phyloP scores from a whole-genome alignment of 257 asterid genomes.

The Gynochthodes officinalis region DNA sequence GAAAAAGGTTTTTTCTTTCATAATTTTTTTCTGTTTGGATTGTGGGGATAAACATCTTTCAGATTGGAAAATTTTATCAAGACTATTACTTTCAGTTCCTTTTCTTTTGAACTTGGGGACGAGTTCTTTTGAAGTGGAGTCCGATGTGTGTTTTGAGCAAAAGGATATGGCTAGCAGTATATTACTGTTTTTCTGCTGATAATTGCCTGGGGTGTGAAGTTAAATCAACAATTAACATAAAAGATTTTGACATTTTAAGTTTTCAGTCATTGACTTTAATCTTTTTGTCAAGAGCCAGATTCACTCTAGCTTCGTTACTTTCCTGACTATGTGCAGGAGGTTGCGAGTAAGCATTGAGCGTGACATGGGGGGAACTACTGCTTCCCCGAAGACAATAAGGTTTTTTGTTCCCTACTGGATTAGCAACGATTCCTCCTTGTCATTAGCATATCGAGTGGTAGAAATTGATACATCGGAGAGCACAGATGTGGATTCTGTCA shows the following conservation, averaged over 20 bases:
- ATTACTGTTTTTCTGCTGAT: background rate
- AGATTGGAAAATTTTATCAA: no score
- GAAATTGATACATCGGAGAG: constrained; percentile 82
- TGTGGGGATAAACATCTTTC: no score
- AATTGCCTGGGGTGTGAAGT: background rate
- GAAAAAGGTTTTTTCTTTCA: constrained; percentile 53
- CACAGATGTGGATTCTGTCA: constrained; percentile 57
- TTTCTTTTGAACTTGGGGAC: no score
- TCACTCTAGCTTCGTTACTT: background rate
- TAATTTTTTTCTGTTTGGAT: background rate
- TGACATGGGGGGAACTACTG: constrained; percentile 85
- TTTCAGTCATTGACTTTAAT: background rate
- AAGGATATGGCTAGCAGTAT: background rate
- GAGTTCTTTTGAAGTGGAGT: no score
- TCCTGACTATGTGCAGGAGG: constrained; percentile 52
- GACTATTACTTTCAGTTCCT: no score
- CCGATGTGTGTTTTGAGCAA: background rate
- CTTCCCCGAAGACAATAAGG: constrained; percentile 92
- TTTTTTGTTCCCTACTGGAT: constrained; percentile 99
- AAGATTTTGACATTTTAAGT: background rate
- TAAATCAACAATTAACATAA: background rate
- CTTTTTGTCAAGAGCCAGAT: background rate
- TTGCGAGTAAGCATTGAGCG: constrained; percentile 94
- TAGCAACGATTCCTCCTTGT: constrained; percentile 68
- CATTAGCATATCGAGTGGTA: constrained; percentile 83